Percentiles rank a stretch among this genome's conserved stretches.
Evolutionary conservation across 345 rosid species (phyloP).

Genomic region (Fremontodendron californicum): DNA sequence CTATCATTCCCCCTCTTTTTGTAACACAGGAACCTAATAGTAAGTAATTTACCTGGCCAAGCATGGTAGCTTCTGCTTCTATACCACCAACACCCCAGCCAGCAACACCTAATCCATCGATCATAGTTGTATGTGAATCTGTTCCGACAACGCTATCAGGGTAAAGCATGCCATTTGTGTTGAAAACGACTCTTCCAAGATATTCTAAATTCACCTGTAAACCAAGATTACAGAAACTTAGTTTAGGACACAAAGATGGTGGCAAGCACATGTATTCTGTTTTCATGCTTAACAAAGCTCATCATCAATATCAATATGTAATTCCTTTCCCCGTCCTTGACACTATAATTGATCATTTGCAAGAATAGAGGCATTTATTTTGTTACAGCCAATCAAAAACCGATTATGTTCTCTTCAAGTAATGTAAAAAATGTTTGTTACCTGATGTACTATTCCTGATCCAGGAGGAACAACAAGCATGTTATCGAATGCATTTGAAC

Average conservation of each 20-base stretch:
- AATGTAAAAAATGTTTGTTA: conserved; percentile 17
- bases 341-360: neutral
- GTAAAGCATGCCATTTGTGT: conserved; percentile 67
- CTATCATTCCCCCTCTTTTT: conserved; percentile 76
- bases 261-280: neutral
- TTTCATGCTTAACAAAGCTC: neutral
- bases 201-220: conserved; percentile 85
- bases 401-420: neutral
- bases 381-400: neutral
- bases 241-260: neutral
- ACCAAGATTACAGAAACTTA: conserved; percentile 10
- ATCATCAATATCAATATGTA: neutral
- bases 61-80: conserved; percentile 97
- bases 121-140: conserved; percentile 95
- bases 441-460: conserved; percentile 97
- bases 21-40: neutral
- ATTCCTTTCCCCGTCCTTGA: neutral
- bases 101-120: conserved; percentile 96
- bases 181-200: conserved; percentile 92
- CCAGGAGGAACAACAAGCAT: conserved; percentile 99
- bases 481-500: conserved; percentile 82
- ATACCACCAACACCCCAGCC: conserved; percentile 99
- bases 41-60: conserved; percentile 72
- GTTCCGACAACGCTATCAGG: conserved; percentile 97
- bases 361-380: neutral